Conservation (phyloP, 1,284 basidiomycete species). For the Volvariella surrecta region DNA sequence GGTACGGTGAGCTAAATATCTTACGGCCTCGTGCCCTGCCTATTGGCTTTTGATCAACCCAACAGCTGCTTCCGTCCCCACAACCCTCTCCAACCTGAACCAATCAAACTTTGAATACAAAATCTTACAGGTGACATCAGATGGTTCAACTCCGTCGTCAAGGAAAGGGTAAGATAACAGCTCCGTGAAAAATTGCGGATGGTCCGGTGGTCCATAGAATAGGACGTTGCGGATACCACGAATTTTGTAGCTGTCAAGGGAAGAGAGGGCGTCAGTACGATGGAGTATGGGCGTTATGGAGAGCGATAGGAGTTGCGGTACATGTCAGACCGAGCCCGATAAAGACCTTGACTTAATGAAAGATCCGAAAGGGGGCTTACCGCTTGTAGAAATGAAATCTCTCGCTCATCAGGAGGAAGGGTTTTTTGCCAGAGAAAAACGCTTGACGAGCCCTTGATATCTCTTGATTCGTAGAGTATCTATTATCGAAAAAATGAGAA, state of each 20-base stretch:
- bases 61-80: conserved; percentile 45
- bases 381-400: conserved; percentile 97
- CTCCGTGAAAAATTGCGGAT: conserved; percentile 89
- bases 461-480: conserved; percentile 89
- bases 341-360: conserved; percentile 6
- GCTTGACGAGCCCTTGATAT: conserved; percentile 89
- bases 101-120: conserved; percentile 87
- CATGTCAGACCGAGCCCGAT: conserved; percentile 5
- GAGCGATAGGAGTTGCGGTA: no score
- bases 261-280: not conserved
- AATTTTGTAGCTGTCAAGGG: conserved; percentile 66
- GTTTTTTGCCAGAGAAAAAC: conserved; percentile 86
- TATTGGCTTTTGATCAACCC: conserved; percentile 31
- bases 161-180: conserved; percentile 83
- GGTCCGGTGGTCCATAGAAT: conserved; percentile 89
- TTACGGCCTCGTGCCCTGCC: not conserved
- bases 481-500: conserved; percentile 24
- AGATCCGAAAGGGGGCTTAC: conserved; percentile 21
- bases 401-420: conserved; percentile 89
- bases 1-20: not conserved
- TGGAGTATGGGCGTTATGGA: not conserved
- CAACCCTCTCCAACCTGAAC: conserved; percentile 79
- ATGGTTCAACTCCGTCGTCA: conserved; percentile 68
- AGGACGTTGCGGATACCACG: conserved; percentile 88
- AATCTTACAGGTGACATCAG: conserved; percentile 71